These are phyloP conservation scores for Globomyces sp. DNA, from an alignment of 371 early-diverging fungal genomes.

Conservation along the genomic window DNA sequence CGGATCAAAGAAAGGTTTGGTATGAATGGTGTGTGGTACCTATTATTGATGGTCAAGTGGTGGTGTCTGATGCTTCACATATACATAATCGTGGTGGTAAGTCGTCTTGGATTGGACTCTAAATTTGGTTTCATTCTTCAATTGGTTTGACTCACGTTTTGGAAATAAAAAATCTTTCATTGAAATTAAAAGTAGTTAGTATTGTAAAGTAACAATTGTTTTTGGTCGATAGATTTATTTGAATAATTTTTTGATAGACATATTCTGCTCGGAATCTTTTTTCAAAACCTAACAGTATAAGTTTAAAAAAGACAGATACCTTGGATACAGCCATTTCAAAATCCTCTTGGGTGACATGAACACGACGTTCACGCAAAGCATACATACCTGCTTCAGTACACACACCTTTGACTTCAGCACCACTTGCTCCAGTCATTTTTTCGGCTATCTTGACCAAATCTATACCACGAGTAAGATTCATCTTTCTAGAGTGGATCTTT, in stretches of 20 bases:
- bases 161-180: too few species aligned
- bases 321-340: slow-evolving; percentile 99
- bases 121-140: slow-evolving; percentile 10
- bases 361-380: slow-evolving; percentile 98
- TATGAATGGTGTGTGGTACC: slow-evolving; percentile 80
- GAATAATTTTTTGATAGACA: slow-evolving; percentile 95
- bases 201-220: too few species aligned
- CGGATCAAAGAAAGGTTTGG: slow-evolving; percentile 81
- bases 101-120: slow-evolving; percentile 48
- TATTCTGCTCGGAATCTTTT: slow-evolving; percentile 96
- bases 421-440: slow-evolving; percentile 93
- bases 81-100: slow-evolving; percentile 44
- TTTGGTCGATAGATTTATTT: slow-evolving; percentile 60
- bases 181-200: too few species aligned
- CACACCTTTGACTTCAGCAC: slow-evolving; percentile 99
- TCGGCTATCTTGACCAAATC: slow-evolving; percentile 95
- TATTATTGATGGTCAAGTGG: slow-evolving; percentile 34
- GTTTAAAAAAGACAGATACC: slow-evolving; percentile 50
- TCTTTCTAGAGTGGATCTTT: slow-evolving; percentile 99
- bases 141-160: too few species aligned
- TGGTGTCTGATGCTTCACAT: slow-evolving; percentile 32
- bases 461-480: slow-evolving; percentile 99
- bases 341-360: slow-evolving; percentile 99
- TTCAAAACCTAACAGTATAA: slow-evolving; percentile 65
- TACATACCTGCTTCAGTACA: slow-evolving; percentile 99